These are phyloP conservation scores for Pichia rugopelliculosa DNA, from an alignment of 805 yeast genomes.

Conservation along the genomic window DNA sequence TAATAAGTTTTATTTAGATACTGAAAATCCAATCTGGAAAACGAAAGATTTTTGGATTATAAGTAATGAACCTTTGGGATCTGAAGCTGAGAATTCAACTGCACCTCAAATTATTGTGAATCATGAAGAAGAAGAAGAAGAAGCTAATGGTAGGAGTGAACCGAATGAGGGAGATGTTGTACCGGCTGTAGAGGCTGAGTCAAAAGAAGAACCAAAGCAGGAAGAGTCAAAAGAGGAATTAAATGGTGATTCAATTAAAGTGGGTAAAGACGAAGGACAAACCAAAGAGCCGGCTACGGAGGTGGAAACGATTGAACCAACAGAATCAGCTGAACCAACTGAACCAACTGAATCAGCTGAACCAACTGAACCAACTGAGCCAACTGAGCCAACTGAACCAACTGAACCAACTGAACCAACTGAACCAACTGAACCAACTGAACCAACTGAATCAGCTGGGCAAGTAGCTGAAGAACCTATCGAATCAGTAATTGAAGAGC, in stretches of 20 bases:
- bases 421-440: neutral
- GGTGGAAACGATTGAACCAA: slow-evolving; percentile 8
- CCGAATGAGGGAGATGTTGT: neutral
- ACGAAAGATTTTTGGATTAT: slow-evolving; percentile 37
- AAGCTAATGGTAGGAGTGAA: neutral
- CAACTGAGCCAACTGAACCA: neutral
- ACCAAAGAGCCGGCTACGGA: slow-evolving; percentile 10
- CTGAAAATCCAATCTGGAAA: slow-evolving; percentile 35
- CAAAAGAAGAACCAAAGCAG: neutral
- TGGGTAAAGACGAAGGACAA: neutral
- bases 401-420: neutral
- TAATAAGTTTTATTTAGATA: slow-evolving; percentile 69
- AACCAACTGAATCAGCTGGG: neutral
- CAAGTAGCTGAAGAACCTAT: neutral
- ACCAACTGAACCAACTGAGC: slow-evolving; percentile 10
- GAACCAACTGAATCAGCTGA: neutral
- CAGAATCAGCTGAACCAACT: neutral
- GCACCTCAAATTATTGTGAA: neutral
- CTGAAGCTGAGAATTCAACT: neutral
- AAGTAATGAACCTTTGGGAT: neutral
- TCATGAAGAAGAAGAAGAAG: neutral
- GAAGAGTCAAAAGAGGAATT: neutral
- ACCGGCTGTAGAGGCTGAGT: neutral
- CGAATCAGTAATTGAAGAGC: neutral
- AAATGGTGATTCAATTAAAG: neutral